phyloP scores from a whole-genome alignment of 1,139 yeast species.

The Yamadazyma diddensiae region DNA sequence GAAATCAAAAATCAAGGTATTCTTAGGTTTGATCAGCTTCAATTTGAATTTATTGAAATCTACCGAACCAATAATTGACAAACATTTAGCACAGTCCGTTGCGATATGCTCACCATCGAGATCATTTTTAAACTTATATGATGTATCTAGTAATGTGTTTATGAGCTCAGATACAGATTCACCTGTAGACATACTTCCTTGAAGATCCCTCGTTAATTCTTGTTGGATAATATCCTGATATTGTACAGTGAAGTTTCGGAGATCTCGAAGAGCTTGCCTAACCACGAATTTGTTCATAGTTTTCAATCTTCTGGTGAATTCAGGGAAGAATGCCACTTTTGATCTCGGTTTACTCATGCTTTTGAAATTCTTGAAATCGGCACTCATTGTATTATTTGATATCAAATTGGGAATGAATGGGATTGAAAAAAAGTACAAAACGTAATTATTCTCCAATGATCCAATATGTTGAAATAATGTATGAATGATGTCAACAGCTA shows the following conservation, averaged over 20 bases:
- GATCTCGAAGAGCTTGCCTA: constrained; percentile 71
- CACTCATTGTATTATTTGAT: constrained; percentile 21
- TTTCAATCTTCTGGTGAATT: constrained; percentile 53
- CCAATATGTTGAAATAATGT: constrained; percentile 33
- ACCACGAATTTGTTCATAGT: constrained; percentile 78
- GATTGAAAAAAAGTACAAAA: constrained; percentile 48
- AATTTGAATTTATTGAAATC: constrained; percentile 64
- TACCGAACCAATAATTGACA: constrained; percentile 76
- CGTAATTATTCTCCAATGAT: constrained; percentile 32
- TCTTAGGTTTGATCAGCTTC: constrained; percentile 39
- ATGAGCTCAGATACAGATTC: constrained; percentile 45
- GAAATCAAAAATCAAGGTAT: constrained; percentile 58
- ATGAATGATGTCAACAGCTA: constrained; percentile 46
- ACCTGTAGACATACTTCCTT: constrained; percentile 22
- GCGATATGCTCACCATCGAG: constrained; percentile 45
- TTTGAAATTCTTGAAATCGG: constrained; percentile 19
- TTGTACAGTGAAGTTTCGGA: constrained; percentile 47
- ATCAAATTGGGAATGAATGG: constrained; percentile 45
- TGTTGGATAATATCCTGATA: constrained; percentile 49
- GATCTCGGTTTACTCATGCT: constrained; percentile 24
- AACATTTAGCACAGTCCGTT: constrained; percentile 59
- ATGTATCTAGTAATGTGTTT: constrained; percentile 55
- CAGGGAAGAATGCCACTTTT: constrained; percentile 38
- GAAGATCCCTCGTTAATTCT: constrained; percentile 21
- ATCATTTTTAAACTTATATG: constrained; percentile 53